Evolutionary conservation across 331 rosid genomes (phyloP), one percentile per base, ranked within the genome.

Genomic region (Malus hybrid): DNA sequence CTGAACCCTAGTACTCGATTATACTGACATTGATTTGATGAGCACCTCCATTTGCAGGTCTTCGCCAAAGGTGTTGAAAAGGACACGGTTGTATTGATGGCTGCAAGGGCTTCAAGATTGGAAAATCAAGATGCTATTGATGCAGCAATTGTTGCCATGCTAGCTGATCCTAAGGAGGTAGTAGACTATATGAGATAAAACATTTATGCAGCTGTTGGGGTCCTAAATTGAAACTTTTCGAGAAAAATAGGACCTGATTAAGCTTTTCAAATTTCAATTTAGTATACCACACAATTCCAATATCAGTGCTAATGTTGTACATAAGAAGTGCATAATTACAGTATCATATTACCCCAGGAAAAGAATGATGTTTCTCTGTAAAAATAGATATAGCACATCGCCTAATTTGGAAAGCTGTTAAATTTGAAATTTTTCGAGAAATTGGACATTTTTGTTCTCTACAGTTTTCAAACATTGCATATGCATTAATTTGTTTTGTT

Each of bases 41-140:
- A 12, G 5, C 44, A 12, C 34, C 9, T 52, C 24, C 71, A 13
- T 20, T 74, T 14, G 52, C 36, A 65, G 81, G 76, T 70, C 36
- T 83, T 80, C 48, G 56, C 79, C 27, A 83, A 72, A 59, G 86
- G 52, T 55, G 83, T 79, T 27, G 86, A 76, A n/a, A 65, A 75
- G 76, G 81, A 79, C 36, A 70, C 14, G 20, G 81, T 83, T 48
- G 76, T 83, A 19, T 71, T 79, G 79, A 78, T 83, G 42, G 86
- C 81, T 18, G 86, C 86, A 31, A 79, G 83, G 14, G 86, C 83
- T 65, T 83, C 83, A 32, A 77, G 81, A 70, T 46, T 66, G 24
- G 86, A 83, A 20, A 83, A 76, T 50, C 81, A 80, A 55, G 87
- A 83, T 73, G 87, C 87, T 20, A 83, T 83, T 59, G 87, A 83